Conservation (phyloP, 805 yeast genomes). For the Lachancea nothofagi region DNA sequence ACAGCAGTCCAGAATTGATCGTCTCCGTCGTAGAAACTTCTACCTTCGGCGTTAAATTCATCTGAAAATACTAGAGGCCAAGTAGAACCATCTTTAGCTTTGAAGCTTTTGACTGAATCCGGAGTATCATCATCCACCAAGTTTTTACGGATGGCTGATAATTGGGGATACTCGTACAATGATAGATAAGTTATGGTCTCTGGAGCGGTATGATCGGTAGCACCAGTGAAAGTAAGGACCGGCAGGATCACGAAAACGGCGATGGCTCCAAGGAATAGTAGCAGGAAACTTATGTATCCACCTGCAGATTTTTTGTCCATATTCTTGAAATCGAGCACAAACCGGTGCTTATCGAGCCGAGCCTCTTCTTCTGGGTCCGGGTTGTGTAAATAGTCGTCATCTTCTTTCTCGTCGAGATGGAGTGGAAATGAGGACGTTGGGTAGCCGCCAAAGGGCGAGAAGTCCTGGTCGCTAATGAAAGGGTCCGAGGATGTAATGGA, state of each 20-base stretch:
- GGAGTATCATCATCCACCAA: conserved; percentile 65
- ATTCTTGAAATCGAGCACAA: conserved; percentile 55
- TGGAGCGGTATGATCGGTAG: conserved; percentile 31
- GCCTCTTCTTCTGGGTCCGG: conserved; percentile 96
- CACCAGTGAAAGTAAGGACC: conserved; percentile 77
- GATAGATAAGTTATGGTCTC: conserved; percentile 40
- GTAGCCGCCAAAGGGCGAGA: conserved; percentile 93
- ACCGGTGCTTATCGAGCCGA: conserved; percentile 66
- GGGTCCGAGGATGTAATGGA: conserved; percentile 35
- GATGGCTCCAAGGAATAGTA: conserved; percentile 54
- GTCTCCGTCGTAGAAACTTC: conserved; percentile 85
- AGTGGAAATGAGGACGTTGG: conserved; percentile 91
- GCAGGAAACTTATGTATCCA: conserved; percentile 56
- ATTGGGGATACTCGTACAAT: conserved; percentile 44
- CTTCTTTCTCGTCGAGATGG: conserved; percentile 86
- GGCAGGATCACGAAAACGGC: conserved; percentile 77
- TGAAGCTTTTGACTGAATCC: conserved; percentile 40
- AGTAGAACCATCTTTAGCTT: conserved; percentile 51
- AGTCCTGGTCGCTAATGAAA: conserved; percentile 52
- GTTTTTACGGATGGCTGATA: conserved; percentile 46
- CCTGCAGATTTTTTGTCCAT: conserved; percentile 59
- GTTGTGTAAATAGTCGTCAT: conserved; percentile 91
- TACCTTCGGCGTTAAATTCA: conserved; percentile 84
- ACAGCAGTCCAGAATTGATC: conserved; percentile 89
- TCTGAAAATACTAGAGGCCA: conserved; percentile 85